Percentiles rank a stretch among this genome's conserved stretches.
Conservation (phyloP, 2,329 filamentous ascomycete species). For the Exophiala sp. region DNA sequence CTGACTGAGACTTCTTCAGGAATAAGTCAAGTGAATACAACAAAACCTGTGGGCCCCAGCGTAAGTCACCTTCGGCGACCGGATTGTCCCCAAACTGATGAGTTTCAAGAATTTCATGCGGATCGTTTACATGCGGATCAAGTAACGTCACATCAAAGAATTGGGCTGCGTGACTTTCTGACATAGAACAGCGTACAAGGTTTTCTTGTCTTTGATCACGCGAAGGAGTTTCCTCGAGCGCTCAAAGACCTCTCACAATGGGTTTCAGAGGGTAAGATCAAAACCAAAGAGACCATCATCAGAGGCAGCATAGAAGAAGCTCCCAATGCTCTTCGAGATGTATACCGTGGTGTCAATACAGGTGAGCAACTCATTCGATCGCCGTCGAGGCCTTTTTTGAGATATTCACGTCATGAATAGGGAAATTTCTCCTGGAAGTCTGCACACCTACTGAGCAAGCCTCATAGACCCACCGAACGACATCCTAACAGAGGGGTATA, state of each 20-base stretch:
- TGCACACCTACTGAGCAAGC: too few relatives aligned
- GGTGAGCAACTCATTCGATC: slow-evolving; percentile 48
- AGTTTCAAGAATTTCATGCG: slow-evolving; percentile 47
- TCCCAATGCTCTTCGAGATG: slow-evolving; percentile 58
- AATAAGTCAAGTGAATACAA: slow-evolving; percentile 66
- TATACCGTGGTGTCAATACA: slow-evolving; percentile 70
- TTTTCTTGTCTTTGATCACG: slow-evolving; percentile 70
- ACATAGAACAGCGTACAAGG: slow-evolving; percentile 61
- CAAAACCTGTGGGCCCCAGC: slow-evolving; percentile 54
- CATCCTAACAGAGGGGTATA: too few relatives aligned
- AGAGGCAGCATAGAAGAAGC: slow-evolving; percentile 63
- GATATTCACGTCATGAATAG: too few relatives aligned
- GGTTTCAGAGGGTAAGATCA: slow-evolving; percentile 67
- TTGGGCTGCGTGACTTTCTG: slow-evolving; percentile 19
- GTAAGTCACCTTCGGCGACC: slow-evolving; percentile 36
- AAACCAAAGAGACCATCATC: slow-evolving; percentile 68
- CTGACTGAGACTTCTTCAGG: slow-evolving; percentile 46
- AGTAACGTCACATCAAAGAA: slow-evolving; percentile 31
- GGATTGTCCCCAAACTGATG: background rate
- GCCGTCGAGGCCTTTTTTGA: too few relatives aligned
- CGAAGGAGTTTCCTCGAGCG: slow-evolving; percentile 55
- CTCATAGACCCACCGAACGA: too few relatives aligned
- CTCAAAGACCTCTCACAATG: slow-evolving; percentile 61
- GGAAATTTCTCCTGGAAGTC: too few relatives aligned
- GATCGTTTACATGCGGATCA: slow-evolving; percentile 53